Base-by-base conservation (phyloP, 2,329 filamentous ascomycete genomes). In the Penicillium sp. region DNA sequence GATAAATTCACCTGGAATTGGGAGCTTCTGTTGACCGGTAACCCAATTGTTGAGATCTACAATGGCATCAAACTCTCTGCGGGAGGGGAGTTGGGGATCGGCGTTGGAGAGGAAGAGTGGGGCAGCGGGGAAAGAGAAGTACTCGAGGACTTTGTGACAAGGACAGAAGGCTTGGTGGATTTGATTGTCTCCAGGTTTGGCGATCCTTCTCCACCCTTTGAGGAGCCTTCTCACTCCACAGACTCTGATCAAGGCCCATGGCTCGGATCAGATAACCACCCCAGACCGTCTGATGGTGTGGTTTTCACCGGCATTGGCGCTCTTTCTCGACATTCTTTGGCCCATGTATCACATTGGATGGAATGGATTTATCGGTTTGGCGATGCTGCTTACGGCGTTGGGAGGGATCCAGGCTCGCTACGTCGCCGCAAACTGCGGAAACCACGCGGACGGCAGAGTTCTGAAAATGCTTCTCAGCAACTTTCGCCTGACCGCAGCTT, bases 111-210 rank as follows among this genome's bases (percentile, higher is more conserved):
- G 71, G 94, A 97, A 75, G 90, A 97, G 51, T 88, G 92, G 71
- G 93, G 93, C 4, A 97, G 93, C 69, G 92, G 92, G 31, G 93
- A 97, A 76, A 82, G 93, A 64, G 93, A 95, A 64, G 93, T 97
- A 0, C 78, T 99, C 1, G 93, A 97, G 72, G 91, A 91, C n/a
- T 85, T 96, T 57, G 85, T 91, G 1, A 82, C 81, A 9, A 81
- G 89, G 51, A 89, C 90, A 22, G 88, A 94, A 48, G 94, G 94
- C 1, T 79, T 99, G 38, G 83, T 96, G 5, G 94, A 99, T 72
- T 73, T 97, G 45, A 79, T 97, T 40, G 92, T 97, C 3, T 92
- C 90, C 41, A 87, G 89, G 62, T 97, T 95, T 71, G 93, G 91
- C 11, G 82, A 87, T 56, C 69, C 78, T 5, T 71, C 77, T 7